These are phyloP conservation scores for Cryptosporidium parvum DNA, from an alignment of 169 alveolate species.

Conservation along the genomic window DNA sequence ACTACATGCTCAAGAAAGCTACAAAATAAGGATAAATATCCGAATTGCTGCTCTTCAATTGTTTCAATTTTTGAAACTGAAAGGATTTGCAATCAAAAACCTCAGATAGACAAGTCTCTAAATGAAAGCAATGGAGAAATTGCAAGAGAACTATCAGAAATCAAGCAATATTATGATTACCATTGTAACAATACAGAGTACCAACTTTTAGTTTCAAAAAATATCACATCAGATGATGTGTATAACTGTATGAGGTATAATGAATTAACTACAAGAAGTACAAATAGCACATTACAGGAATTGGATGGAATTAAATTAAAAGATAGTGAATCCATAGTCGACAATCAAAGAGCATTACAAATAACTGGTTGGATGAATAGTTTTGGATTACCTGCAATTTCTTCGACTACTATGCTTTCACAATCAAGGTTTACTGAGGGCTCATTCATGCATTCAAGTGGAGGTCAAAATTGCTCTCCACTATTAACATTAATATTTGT, in stretches of 20 bases:
- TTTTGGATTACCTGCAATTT: slow-evolving; percentile 17
- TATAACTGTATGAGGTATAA: slow-evolving; percentile 34
- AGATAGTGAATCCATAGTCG: background rate
- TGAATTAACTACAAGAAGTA: background rate
- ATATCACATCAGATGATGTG: slow-evolving; percentile 33
- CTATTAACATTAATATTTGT: slow-evolving; percentile 50
- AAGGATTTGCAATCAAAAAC: slow-evolving; percentile 7
- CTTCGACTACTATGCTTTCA: slow-evolving; percentile 7
- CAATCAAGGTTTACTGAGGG: slow-evolving; percentile 54
- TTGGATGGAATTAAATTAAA: background rate
- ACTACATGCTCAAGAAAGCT: slow-evolving; percentile 21
- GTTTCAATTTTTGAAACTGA: slow-evolving; percentile 34
- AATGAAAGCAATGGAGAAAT: background rate
- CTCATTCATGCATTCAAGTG: slow-evolving; percentile 13
- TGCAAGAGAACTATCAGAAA: slow-evolving; percentile 8
- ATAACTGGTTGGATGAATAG: slow-evolving; percentile 40
- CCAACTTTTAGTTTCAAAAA: slow-evolving; percentile 5
- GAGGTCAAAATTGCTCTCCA: slow-evolving; percentile 60
- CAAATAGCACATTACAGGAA: background rate
- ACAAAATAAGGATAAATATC: background rate
- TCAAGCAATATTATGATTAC: slow-evolving; percentile 9
- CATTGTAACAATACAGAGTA: slow-evolving; percentile 25
- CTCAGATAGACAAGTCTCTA: background rate
- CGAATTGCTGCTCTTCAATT: slow-evolving; percentile 40
- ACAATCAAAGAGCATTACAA: slow-evolving; percentile 23